A percentile compares a stretch with the other conserved stretches of the same genome.
Evolutionary conservation across 2,329 filamentous ascomycete genomes (phyloP).

Genomic region (Nemania bipapillata): DNA sequence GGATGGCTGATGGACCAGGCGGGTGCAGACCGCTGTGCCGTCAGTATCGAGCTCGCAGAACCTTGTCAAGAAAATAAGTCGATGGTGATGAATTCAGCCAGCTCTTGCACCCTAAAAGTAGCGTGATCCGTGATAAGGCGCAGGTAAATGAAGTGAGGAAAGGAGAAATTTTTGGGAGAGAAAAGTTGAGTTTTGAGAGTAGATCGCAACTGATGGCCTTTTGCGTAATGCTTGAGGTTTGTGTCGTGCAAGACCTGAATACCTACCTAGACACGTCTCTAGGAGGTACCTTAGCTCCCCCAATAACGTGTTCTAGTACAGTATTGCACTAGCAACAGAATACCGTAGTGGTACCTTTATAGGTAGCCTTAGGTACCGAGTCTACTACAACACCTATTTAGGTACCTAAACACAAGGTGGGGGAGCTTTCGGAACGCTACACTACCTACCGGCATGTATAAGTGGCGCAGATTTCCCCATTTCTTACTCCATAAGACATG

Average conservation of each 20-base stretch:
- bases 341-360: neutral
- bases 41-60: conserved; percentile 36
- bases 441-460: too few species aligned
- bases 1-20: conserved; percentile 45
- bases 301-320: conserved; percentile 1
- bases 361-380: neutral
- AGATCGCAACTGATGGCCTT: conserved; percentile 35
- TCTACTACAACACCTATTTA: neutral
- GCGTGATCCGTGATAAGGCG: conserved; percentile 11
- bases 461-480: too few species aligned
- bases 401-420: neutral
- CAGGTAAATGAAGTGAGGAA: conserved; percentile 13
- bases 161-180: conserved; percentile 28
- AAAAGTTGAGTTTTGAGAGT: conserved; percentile 28
- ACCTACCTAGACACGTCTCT: conserved; percentile 16
- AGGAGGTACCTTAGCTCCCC: conserved; percentile 15
- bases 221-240: conserved; percentile 40
- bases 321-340: neutral
- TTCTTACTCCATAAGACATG: too few species aligned
- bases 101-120: conserved; percentile 8
- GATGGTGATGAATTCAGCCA: conserved; percentile 3
- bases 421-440: conserved; percentile 1
- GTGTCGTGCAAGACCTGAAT: conserved; percentile 24
- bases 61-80: conserved; percentile 18
- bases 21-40: conserved; percentile 51